A percentile compares a stretch with the other conserved stretches of the same genome.
Conservation (phyloP, 2,329 filamentous ascomycete species). For the Apiospora malaysiana region DNA sequence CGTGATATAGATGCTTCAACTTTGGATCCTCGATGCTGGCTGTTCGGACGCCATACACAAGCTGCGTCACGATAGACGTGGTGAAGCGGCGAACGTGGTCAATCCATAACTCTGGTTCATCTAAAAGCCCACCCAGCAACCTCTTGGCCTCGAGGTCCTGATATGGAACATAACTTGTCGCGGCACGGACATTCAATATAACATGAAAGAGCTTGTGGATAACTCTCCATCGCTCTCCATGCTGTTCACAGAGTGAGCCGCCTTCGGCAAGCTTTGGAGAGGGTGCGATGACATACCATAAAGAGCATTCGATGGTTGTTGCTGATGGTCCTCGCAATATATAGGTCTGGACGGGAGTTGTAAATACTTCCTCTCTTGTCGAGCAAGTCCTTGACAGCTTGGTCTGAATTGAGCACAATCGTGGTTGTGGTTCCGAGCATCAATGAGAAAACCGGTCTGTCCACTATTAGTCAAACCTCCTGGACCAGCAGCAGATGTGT, state of each 20-base stretch:
- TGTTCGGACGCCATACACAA: constrained; percentile 54
- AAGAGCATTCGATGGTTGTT: constrained; percentile 28
- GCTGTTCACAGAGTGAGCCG: neutral
- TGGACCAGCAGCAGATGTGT: too few relatives aligned
- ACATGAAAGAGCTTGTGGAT: constrained; percentile 48
- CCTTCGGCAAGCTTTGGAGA: neutral
- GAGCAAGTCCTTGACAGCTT: constrained; percentile 56
- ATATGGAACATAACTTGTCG: constrained; percentile 58
- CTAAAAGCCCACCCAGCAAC: constrained; percentile 56
- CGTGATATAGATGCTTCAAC: constrained; percentile 48
- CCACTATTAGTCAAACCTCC: constrained; percentile 3
- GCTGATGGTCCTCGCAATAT: constrained; percentile 46
- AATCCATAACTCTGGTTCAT: constrained; percentile 47
- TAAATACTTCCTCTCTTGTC: constrained; percentile 57
- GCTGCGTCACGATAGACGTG: constrained; percentile 54
- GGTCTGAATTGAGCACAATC: constrained; percentile 52
- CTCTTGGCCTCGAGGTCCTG: constrained; percentile 61
- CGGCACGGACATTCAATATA: constrained; percentile 52
- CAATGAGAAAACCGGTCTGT: constrained; percentile 52
- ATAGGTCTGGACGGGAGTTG: constrained; percentile 50
- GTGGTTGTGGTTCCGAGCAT: constrained; percentile 54
- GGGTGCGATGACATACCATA: constrained; percentile 27
- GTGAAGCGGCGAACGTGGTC: constrained; percentile 54
- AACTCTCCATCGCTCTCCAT: constrained; percentile 43
- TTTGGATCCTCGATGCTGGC: constrained; percentile 43